Evolutionary conservation across 2,329 filamentous ascomycete genomes (phyloP).

Genomic region (Emergomyces africanus): DNA sequence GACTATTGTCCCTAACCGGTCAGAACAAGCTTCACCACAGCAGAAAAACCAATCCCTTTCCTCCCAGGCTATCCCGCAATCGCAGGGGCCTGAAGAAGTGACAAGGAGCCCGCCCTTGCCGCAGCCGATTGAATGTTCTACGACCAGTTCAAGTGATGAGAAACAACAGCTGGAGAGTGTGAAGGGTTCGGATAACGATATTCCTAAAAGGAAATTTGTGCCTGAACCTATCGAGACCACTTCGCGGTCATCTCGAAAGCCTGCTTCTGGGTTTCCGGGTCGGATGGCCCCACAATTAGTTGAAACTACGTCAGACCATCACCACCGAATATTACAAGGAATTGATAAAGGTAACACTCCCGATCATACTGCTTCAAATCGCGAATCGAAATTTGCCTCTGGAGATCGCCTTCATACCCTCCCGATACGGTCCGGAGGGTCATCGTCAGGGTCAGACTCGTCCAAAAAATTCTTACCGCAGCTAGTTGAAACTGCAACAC

Average conservation of each 20-base stretch:
- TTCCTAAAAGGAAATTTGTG: constrained; percentile 14
- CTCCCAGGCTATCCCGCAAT: not conserved
- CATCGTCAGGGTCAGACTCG: not conserved
- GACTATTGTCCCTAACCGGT: not conserved
- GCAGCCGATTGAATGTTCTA: constrained; percentile 33
- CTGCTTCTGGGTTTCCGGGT: constrained; percentile 30
- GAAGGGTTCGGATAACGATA: not conserved
- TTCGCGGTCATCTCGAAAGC: constrained; percentile 9
- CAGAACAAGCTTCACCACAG: not conserved
- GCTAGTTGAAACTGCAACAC: constrained; percentile 65
- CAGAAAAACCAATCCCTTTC: not conserved
- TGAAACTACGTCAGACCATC: constrained; percentile 54
- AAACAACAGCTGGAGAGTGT: constrained; percentile 5
- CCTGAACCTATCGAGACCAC: constrained; percentile 18
- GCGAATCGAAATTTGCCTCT: constrained; percentile 5
- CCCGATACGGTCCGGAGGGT: not conserved
- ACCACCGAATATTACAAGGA: constrained; percentile 8
- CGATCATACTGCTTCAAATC: not conserved
- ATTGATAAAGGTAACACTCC: not conserved
- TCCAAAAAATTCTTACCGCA: constrained; percentile 57
- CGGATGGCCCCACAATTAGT: constrained; percentile 58
- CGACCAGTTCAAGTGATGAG: constrained; percentile 26
- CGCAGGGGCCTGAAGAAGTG: not conserved
- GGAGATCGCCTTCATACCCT: constrained; percentile 1
- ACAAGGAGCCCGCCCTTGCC: constrained; percentile 22